Base-by-base conservation (phyloP, 2,329 filamentous ascomycete genomes). In the Aspergillus jensenii region DNA sequence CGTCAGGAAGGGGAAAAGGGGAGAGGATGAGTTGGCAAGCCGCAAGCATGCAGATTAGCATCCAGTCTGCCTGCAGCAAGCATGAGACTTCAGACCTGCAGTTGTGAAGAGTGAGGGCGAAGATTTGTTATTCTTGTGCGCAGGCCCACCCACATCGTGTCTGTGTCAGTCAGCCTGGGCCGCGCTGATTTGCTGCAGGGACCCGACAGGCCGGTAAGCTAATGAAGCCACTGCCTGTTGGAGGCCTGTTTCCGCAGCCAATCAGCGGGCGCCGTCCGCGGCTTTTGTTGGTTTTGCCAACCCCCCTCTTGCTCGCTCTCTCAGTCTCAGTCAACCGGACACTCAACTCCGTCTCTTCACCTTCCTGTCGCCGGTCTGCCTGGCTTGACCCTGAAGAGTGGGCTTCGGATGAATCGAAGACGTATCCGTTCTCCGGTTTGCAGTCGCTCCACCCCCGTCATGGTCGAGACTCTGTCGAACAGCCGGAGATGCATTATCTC, bases 21-120 rank as follows among this genome's bases (percentile, higher is more conserved):
- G 59, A 61, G 67, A 58, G 61, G 64, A 68, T 69, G 65, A 61
- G 67, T 64, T 69, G 67, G 65, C 66, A 65, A 58, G 47, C 56
- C 56, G 65, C 66, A 65, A 58, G 49, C 56, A 55, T 67, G 64
- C 66, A 69, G 65, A 62, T 61, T 63, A 53, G 31, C 58, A 65
- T 60, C 62, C 61, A 50, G 52, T 60, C 62, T 52, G 55, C 35
- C 35, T 37, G 35, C 35, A 11, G 35, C 23, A 46, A 17, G 44
- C 23, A 31, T 46, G 44, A 46, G 25, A 31, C 25, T 25, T 40
- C 48, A 52, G 56, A 45, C 23, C 21, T 56, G 37, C 21, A 15
- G 33, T 50, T 59, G 25, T 52, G 46, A 48, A 54, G 49, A 48
- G 46, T 45, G 44, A 46, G 23, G 23, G 23, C 44, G 43, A 49